phyloP scores from a whole-genome alignment of 2,329 filamentous ascomycete species.

The Scytalidium sp. region DNA sequence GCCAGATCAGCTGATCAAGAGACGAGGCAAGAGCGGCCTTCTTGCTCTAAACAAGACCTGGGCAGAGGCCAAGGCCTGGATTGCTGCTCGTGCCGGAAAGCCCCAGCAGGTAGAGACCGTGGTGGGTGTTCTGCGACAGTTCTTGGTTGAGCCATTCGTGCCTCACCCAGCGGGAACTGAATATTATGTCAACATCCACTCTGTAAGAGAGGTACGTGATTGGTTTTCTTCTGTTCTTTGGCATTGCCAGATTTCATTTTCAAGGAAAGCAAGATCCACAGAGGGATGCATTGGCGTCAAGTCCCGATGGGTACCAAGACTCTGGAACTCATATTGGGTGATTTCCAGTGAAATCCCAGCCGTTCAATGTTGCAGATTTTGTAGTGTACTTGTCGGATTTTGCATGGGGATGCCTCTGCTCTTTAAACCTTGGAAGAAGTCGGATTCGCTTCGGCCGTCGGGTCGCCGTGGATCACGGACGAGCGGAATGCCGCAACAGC shows the following conservation, averaged over 20 bases:
- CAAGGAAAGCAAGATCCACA: too few species aligned
- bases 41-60: conserved; percentile 96
- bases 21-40: conserved; percentile 97
- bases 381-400: background rate
- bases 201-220: conserved; percentile 90
- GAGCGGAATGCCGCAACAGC: background rate
- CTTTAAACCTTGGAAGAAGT: background rate
- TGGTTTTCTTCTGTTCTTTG: conserved; percentile 11
- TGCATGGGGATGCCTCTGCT: background rate
- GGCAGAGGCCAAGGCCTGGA: conserved; percentile 90
- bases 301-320: background rate
- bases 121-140: conserved; percentile 84
- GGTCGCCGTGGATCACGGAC: background rate
- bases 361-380: too few species aligned
- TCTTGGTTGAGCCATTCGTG: conserved; percentile 97
- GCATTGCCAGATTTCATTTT: too few species aligned
- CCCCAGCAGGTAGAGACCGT: conserved; percentile 89
- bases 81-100: conserved; percentile 90
- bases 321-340: background rate
- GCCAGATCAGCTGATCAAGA: conserved; percentile 99
- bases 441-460: background rate
- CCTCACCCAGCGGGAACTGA: conserved; percentile 93
- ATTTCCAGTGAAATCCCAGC: background rate
- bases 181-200: conserved; percentile 99
- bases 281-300: too few species aligned